phyloP scores from a whole-genome alignment of 495 filamentous ascomycete genomes.

The Aspergillus mulundensis region DNA sequence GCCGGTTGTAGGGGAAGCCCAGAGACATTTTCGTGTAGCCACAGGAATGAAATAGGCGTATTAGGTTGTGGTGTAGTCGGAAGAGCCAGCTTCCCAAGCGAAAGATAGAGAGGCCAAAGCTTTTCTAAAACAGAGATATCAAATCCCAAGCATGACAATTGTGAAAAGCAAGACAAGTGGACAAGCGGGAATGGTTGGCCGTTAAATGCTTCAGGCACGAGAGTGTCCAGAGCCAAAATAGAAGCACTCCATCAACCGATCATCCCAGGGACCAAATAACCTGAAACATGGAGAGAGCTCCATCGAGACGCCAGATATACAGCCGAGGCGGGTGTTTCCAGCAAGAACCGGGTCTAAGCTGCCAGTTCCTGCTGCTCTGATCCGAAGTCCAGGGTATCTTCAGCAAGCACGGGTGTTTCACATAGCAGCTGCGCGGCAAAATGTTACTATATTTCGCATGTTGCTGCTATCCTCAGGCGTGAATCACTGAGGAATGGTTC shows the following conservation, averaged over 20 bases:
- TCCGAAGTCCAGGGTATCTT: slow-evolving; percentile 36
- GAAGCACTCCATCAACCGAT: slow-evolving; percentile 22
- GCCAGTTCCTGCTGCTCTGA: slow-evolving; percentile 20
- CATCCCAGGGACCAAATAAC: slow-evolving; percentile 23
- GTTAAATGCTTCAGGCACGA: slow-evolving; percentile 38
- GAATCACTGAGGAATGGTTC: slow-evolving; percentile 23
- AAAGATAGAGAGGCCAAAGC: slow-evolving; percentile 6
- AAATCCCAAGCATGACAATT: slow-evolving; percentile 17
- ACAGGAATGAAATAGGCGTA: background rate
- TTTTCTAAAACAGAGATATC: slow-evolving; percentile 12
- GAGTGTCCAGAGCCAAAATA: slow-evolving; percentile 23
- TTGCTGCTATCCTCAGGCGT: slow-evolving; percentile 32
- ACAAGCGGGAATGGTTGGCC: slow-evolving; percentile 30
- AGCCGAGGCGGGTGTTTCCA: slow-evolving; percentile 8
- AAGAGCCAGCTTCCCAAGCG: slow-evolving; percentile 25
- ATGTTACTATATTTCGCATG: slow-evolving; percentile 46
- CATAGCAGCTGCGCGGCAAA: slow-evolving; percentile 41
- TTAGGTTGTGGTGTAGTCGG: slow-evolving; percentile 4
- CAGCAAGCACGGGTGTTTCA: slow-evolving; percentile 37
- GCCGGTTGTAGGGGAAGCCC: slow-evolving; percentile 42
- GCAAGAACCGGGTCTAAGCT: slow-evolving; percentile 1
- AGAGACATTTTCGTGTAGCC: slow-evolving; percentile 39
- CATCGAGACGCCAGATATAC: slow-evolving; percentile 29
- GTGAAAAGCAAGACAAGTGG: slow-evolving; percentile 12
- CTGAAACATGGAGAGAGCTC: slow-evolving; percentile 45